Evolutionary conservation across 2,329 filamentous ascomycete genomes (phyloP), one percentile per base, ranked within the genome.

Genomic region (Phoma sp.): DNA sequence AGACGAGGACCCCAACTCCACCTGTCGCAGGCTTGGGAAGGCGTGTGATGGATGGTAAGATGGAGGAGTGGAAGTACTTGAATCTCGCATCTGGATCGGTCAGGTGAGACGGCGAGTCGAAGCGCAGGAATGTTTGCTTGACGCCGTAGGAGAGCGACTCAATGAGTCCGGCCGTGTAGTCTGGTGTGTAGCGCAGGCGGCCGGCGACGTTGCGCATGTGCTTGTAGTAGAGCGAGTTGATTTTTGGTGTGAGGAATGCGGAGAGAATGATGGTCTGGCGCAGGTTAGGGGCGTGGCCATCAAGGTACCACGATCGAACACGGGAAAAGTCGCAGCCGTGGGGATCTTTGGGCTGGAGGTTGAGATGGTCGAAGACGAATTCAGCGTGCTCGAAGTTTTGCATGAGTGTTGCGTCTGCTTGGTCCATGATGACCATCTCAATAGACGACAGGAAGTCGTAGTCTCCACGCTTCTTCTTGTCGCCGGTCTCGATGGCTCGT

Each of bases 321-420:
- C 95, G 90, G 62, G 89, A 91, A 73, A 98, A 96, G 78, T 99
- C 95, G 68, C 92, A 96, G 61, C 90, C 93, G 74, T 97, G 93
- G 1, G 91, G 85, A 65, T 96, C 91, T 68, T 89, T 91, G 30
- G 95, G 93, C 67, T 96, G 91, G 18, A 90, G 82, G 73, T 99
- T 99, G 58, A 99, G 84, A 73, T 96, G 91, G 59, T 91, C 87
- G 69, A 98, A 93, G 65, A 97, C 90, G 72, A 90, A 91, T 73
- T 96, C 91, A 56, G 97, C 85, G 71, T 99, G 93, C 68, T 97
- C 92, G 93, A 93, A 98, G 74, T 96, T 98, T 74, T 99, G 95
- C 92, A 97, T 97, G 7, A 96, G 84, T 34, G 97, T 84, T 0
- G 92, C 92, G 74, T 98, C 93, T 11, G 92, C 89, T 76, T 98